Evolutionary conservation across 345 rosid genomes (phyloP).

Genomic region (Boechera divaricarpa): DNA sequence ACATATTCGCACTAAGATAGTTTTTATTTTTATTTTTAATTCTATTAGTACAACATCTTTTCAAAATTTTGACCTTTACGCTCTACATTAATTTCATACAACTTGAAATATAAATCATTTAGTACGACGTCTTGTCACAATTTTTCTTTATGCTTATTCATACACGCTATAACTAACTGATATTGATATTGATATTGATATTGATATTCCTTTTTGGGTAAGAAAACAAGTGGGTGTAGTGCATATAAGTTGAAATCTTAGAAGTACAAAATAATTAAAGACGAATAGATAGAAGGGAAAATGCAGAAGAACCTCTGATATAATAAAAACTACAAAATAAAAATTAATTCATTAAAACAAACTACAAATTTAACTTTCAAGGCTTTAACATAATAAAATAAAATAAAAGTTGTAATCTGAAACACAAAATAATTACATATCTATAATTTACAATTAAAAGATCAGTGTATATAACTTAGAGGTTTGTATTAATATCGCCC

Average conservation of each 20-base stretch:
- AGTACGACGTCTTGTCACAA: slow-evolving; percentile 37
- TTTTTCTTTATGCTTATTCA: slow-evolving; percentile 5
- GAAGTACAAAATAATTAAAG: slow-evolving; percentile 22
- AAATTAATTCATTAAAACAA: not conserved
- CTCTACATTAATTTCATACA: not conserved
- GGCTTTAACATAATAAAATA: too few relatives aligned
- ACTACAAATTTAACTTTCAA: not conserved
- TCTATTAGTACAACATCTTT: slow-evolving; percentile 12
- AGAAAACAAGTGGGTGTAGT: slow-evolving; percentile 35
- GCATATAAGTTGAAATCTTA: slow-evolving; percentile 23
- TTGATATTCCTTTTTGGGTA: slow-evolving; percentile 42
- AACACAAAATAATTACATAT: not conserved
- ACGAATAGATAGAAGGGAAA: slow-evolving; percentile 14
- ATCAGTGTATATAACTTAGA: not conserved
- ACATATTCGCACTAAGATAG: slow-evolving; percentile 26
- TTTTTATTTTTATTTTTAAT: not conserved
- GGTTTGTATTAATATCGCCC: not conserved
- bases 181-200: slow-evolving; percentile 9
- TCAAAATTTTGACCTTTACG: not conserved
- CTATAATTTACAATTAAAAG: not conserved
- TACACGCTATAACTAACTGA: slow-evolving; percentile 33
- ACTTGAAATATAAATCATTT: slow-evolving; percentile 11
- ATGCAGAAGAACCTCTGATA: not conserved
- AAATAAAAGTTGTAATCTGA: not conserved
- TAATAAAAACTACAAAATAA: slow-evolving; percentile 3